Conservation (phyloP, 2,329 filamentous ascomycete species). For the Kalmusia sp. region DNA sequence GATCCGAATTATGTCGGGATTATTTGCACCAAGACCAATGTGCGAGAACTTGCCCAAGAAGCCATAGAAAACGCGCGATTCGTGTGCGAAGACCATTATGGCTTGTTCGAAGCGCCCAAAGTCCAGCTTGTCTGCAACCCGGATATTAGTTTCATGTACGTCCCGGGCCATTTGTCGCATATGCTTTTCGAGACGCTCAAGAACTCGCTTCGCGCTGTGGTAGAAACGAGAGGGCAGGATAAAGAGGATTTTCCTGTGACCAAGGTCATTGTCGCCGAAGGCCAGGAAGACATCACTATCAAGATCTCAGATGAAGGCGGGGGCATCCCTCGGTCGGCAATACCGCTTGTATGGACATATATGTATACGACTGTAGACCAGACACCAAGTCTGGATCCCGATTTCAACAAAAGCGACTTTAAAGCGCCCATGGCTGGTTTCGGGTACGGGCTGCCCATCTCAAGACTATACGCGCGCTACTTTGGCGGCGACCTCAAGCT, state of each 20-base stretch:
- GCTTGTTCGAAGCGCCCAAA: constrained; percentile 94
- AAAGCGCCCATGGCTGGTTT: constrained; percentile 99
- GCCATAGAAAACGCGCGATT: constrained; percentile 99
- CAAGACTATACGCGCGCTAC: constrained; percentile 90
- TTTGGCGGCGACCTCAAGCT: constrained; percentile 97
- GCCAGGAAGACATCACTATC: constrained; percentile 98
- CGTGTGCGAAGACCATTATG: constrained; percentile 98
- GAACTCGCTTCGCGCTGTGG: constrained; percentile 95
- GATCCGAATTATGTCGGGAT: constrained; percentile 97
- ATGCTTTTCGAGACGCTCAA: constrained; percentile 99
- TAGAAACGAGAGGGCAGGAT: constrained; percentile 92
- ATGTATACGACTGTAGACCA: constrained; percentile 99
- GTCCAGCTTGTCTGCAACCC: constrained; percentile 96
- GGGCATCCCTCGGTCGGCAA: constrained; percentile 89
- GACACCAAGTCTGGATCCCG: constrained; percentile 91
- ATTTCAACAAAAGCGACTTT: constrained; percentile 99
- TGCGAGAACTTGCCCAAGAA: constrained; percentile 91
- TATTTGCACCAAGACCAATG: constrained; percentile 98
- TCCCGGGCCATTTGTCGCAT: constrained; percentile 96
- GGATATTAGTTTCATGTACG: constrained; percentile 98
- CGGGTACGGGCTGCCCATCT: constrained; percentile 96
- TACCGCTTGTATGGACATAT: constrained; percentile 99
- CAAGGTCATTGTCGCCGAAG: constrained; percentile 96
- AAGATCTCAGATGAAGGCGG: constrained; percentile 97
- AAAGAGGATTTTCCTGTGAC: constrained; percentile 96